Evolutionary conservation across 2,329 filamentous ascomycete genomes (phyloP).

Genomic region (Tolypocladium guangdongense): DNA sequence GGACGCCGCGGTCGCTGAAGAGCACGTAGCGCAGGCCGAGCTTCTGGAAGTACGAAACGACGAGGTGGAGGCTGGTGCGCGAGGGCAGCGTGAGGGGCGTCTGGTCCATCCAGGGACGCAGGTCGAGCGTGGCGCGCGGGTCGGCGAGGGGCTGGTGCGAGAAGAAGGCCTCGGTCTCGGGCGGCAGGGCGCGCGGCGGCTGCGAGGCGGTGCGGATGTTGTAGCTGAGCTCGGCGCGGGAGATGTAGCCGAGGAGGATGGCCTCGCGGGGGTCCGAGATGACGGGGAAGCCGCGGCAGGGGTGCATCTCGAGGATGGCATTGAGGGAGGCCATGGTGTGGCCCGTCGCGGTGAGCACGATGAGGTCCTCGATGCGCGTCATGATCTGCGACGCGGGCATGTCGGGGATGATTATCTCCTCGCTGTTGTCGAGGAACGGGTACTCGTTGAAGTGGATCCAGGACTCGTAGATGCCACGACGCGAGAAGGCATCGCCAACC

Average conservation of each 20-base stretch:
- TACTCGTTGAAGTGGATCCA: constrained; percentile 98
- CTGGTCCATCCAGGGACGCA: constrained; percentile 97
- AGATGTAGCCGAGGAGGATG: constrained; percentile 84
- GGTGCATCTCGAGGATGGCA: constrained; percentile 59
- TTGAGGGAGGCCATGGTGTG: constrained; percentile 74
- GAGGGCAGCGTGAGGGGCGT: constrained; percentile 85
- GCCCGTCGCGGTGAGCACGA: constrained; percentile 75
- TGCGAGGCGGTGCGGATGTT: constrained; percentile 50
- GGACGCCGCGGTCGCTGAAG: constrained; percentile 68
- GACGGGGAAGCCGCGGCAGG: constrained; percentile 86
- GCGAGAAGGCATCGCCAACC: constrained; percentile 92
- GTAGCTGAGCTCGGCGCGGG: constrained; percentile 76
- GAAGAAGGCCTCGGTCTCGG: constrained; percentile 74
- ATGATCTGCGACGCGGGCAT: constrained; percentile 80
- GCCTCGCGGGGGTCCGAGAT: constrained; percentile 68
- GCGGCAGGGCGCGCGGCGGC: constrained; percentile 48
- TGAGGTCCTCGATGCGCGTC: constrained; percentile 84
- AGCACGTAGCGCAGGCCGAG: constrained; percentile 84
- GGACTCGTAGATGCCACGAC: constrained; percentile 88
- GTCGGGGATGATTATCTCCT: constrained; percentile 74
- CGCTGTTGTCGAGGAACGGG: constrained; percentile 82
- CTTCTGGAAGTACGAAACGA: constrained; percentile 87
- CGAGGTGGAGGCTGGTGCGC: constrained; percentile 68
- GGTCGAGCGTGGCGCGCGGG: constrained; percentile 66
- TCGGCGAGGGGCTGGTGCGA: constrained; percentile 73